Base-by-base conservation (phyloP, 768 basidiomycete species). In the Flagelloscypha sp. region DNA sequence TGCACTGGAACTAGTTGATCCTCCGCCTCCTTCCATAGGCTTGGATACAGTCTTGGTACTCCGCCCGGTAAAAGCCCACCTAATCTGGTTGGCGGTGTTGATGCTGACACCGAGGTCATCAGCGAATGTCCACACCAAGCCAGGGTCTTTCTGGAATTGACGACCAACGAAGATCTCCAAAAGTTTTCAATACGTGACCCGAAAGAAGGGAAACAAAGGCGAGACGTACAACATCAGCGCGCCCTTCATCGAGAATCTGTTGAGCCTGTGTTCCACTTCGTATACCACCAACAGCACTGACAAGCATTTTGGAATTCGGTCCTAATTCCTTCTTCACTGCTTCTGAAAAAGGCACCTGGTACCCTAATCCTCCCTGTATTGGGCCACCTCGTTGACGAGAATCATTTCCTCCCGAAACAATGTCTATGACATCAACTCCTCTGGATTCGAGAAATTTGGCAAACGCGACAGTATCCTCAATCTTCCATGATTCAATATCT, bases 401-500 rank as follows among this genome's bases (percentile, higher is more conserved):
- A 38, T 66, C 59, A 34, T 67, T 72, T 1, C 70, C 70, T 6
- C 65, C 68, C 4, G 56, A 56, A 6, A 57, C 58, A 15, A 64
- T 58, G 42, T 72, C 70, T 33, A 72, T 45, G 10, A 72, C 41
- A 40, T 70, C 70, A 28, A 72, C 57, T 1, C 56, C 59, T 7
- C 62, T 53, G 24, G 67, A 56, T 7, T 55, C 54, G n/a, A 77
- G 58, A 38, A 64, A 57, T 12, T 55, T 43, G 4, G 68, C 59
- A 30, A 79, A 53, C 23, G 59, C 52, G 15, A 68, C 62, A 9
- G 67, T 73, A 48, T 78, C 76, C 47, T 81, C 74, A 1, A 70
- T 43, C 11, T 70, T 68, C 84, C 86, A 85, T 8, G 70, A 67
- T 42, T 80, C 73, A 38, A 79, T 57, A 0, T 75, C 72, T 2